These are phyloP conservation scores for Thielaviopsis cerberus DNA, from an alignment of 2,329 filamentous ascomycete genomes.

Conservation along the genomic window DNA sequence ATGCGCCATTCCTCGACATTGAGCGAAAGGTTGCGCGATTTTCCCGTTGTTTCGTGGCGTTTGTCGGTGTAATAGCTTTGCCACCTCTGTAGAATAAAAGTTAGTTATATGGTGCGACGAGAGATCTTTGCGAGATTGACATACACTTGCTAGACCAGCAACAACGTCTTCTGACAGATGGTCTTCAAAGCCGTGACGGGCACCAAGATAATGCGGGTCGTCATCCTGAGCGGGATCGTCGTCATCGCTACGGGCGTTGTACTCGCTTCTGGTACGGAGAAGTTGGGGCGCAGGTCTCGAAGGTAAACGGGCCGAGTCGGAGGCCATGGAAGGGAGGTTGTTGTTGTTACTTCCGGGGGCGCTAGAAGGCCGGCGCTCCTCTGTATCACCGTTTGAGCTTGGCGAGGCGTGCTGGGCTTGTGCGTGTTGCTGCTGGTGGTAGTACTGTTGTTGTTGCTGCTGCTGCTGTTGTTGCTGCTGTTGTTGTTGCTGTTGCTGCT, in stretches of 20 bases:
- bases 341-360: conserved; percentile 28
- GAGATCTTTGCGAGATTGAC: conserved; percentile 18
- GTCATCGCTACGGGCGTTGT: conserved; percentile 24
- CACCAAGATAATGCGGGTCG: conserved; percentile 34
- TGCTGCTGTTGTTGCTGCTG: background rate
- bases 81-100: conserved; percentile 48
- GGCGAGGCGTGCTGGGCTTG: background rate
- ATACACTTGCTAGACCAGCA: conserved; percentile 60
- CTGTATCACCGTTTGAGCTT: conserved; percentile 3
- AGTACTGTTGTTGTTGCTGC: background rate
- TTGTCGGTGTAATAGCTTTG: conserved; percentile 99
- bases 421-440: background rate
- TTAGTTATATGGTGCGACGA: conserved; percentile 2
- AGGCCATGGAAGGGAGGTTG: conserved; percentile 16
- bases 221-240: conserved; percentile 27
- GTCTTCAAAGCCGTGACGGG: conserved; percentile 77
- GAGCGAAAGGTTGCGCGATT: conserved; percentile 50
- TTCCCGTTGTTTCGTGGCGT: conserved; percentile 83
- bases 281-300: conserved; percentile 30
- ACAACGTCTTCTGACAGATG: conserved; percentile 83
- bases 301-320: conserved; percentile 20
- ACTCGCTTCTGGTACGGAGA: conserved; percentile 39
- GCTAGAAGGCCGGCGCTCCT: conserved; percentile 26
- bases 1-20: conserved; percentile 88
- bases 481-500: no score